Percentiles rank a stretch among this genome's conserved stretches.
Conservation (phyloP, 495 filamentous ascomycete species). For the Lineolata rhizophorae region DNA sequence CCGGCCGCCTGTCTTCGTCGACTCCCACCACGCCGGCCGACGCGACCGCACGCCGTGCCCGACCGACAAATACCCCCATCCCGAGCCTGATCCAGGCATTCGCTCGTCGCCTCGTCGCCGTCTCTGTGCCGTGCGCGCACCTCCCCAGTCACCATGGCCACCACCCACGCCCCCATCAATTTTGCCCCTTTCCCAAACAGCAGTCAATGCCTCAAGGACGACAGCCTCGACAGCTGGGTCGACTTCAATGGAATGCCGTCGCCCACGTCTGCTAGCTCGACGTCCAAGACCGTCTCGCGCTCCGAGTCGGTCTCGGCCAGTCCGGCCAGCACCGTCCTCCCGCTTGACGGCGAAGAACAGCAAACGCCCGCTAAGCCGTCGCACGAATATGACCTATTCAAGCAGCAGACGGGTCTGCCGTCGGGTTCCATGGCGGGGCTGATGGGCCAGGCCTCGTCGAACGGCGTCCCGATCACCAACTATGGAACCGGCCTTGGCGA, state of each 20-base stretch:
- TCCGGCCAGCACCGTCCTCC: constrained; percentile 8
- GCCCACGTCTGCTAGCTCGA: constrained; percentile 6
- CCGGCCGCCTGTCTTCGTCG: no score
- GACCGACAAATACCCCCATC: no score
- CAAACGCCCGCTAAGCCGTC: constrained; percentile 55
- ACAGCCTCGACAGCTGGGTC: constrained; percentile 17
- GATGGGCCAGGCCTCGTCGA: constrained; percentile 27
- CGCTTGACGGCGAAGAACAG: constrained; percentile 25
- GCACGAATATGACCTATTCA: constrained; percentile 78
- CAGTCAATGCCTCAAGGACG: no score
- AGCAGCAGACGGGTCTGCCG: constrained; percentile 77
- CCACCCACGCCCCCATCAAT: no score
- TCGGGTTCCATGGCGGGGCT: constrained; percentile 49
- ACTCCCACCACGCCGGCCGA: no score
- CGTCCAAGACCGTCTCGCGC: constrained; percentile 4
- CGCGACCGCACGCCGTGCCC: no score
- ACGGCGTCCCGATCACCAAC: constrained; percentile 17
- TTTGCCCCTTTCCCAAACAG: no score
- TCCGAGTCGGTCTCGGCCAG: constrained; percentile 9
- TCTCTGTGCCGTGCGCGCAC: no score
- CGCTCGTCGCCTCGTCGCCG: no score
- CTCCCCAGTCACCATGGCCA: no score
- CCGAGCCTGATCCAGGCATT: no score
- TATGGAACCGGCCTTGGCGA: constrained; percentile 10
- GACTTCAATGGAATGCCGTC: constrained; percentile 16